phyloP scores from a whole-genome alignment of 2,329 filamentous ascomycete genomes.

The Rutstroemia sp. region DNA sequence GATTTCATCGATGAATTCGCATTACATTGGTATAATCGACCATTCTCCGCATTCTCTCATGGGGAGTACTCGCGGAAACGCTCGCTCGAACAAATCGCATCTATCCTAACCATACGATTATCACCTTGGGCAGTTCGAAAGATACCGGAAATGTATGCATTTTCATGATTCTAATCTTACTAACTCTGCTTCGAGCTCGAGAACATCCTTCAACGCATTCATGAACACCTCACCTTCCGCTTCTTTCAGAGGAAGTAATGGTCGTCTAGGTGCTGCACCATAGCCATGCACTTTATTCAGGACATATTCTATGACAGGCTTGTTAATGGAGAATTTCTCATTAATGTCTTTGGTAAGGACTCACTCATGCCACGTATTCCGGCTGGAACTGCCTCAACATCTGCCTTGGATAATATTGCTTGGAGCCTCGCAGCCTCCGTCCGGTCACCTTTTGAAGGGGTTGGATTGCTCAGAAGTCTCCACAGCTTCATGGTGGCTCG shows the following conservation, averaged over 20 bases:
- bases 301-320: background rate
- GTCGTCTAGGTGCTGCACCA: background rate
- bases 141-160: background rate
- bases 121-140: background rate
- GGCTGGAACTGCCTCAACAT: background rate
- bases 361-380: background rate
- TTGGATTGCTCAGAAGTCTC: background rate
- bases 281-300: background rate
- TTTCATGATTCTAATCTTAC: background rate
- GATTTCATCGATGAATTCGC: background rate
- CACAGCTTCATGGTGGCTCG: background rate
- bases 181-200: background rate
- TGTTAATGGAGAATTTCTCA: background rate
- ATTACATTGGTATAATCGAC: background rate
- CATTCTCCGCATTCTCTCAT: background rate
- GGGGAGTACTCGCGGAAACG: background rate
- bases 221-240: background rate
- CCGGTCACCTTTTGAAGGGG: background rate
- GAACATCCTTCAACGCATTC: background rate
- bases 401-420: background rate
- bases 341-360: background rate
- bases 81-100: background rate
- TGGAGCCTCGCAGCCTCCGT: background rate
- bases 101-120: background rate
- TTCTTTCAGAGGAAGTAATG: background rate